Percentiles rank a stretch among this genome's conserved stretches.
phyloP scores from a whole-genome alignment of 2,329 filamentous ascomycete species.

The Colletotrichum euphorbiae region DNA sequence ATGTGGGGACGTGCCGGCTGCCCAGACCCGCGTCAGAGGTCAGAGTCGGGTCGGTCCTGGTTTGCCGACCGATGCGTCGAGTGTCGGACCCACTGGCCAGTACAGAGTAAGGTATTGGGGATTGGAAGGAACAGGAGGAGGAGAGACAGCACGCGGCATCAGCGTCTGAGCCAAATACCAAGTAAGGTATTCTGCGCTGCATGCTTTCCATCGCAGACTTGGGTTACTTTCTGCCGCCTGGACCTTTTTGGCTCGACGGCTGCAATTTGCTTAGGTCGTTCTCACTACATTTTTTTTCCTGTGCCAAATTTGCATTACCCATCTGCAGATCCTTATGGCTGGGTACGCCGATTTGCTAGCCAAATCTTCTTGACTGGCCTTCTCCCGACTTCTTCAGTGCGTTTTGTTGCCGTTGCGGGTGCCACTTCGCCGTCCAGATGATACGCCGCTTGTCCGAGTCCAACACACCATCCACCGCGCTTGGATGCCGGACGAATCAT shows the following conservation, averaged over 20 bases:
- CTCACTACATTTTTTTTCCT: background rate
- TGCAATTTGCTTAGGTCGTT: background rate
- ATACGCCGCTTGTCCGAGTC: constrained; percentile 28
- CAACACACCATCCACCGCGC: constrained; percentile 31
- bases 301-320: constrained; percentile 5
- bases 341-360: constrained; percentile 28
- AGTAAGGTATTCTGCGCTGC: too few relatives aligned
- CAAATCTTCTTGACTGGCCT: constrained; percentile 12
- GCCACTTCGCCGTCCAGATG: constrained; percentile 34
- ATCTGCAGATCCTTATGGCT: constrained; percentile 37
- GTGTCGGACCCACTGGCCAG: constrained; percentile 30
- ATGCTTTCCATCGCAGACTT: constrained; percentile 2
- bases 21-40: constrained; percentile 28
- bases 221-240: constrained; percentile 13
- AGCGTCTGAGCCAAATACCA: constrained; percentile 35
- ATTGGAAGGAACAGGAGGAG: background rate
- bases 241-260: background rate
- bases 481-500: constrained; percentile 34
- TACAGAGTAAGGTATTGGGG: too few relatives aligned
- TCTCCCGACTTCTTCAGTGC: constrained; percentile 1
- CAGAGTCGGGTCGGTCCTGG: constrained; percentile 20
- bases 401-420: background rate
- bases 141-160: background rate
- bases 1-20: constrained; percentile 24
- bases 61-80: constrained; percentile 33